Evolutionary conservation across 2,329 filamentous ascomycete genomes (phyloP).

Genomic region (Mycosphaerella sp.): DNA sequence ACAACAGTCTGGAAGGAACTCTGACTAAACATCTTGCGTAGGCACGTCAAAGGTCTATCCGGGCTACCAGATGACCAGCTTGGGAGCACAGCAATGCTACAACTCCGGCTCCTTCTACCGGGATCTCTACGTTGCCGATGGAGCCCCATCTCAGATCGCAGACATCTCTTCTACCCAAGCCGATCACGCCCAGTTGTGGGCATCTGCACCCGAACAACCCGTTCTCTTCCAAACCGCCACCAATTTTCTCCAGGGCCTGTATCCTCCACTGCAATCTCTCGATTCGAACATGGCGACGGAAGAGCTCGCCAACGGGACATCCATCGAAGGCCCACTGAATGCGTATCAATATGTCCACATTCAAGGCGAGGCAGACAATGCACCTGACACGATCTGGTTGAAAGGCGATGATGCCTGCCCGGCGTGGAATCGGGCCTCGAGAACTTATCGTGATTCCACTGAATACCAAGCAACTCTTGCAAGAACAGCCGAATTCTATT

Average conservation of each 20-base stretch:
- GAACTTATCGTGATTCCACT: neutral
- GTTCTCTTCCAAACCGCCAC: slow-evolving; percentile 10
- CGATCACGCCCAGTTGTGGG: slow-evolving; percentile 7
- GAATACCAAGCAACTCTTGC: neutral
- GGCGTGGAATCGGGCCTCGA: neutral
- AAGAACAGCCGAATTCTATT: neutral
- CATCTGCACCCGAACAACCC: slow-evolving; percentile 9
- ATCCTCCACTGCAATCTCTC: slow-evolving; percentile 2
- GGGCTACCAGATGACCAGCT: slow-evolving; percentile 12
- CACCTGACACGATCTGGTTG: slow-evolving; percentile 12
- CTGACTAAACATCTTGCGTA: neutral
- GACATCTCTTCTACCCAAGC: neutral
- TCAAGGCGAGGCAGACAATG: slow-evolving; percentile 10
- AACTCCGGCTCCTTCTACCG: slow-evolving; percentile 11
- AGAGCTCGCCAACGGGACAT: neutral
- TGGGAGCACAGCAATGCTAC: slow-evolving; percentile 11
- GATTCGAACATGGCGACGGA: neutral
- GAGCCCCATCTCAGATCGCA: neutral
- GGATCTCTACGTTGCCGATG: slow-evolving; percentile 2
- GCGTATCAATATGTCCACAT: slow-evolving; percentile 10
- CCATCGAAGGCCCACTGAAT: neutral
- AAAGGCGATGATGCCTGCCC: slow-evolving; percentile 13
- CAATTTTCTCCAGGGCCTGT: slow-evolving; percentile 9
- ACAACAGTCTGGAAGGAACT: neutral
- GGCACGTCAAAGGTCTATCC: slow-evolving; percentile 11